Evolutionary conservation across 148 eudicot genomes (phyloP).

Genomic region (Amaranthus cruentus): DNA sequence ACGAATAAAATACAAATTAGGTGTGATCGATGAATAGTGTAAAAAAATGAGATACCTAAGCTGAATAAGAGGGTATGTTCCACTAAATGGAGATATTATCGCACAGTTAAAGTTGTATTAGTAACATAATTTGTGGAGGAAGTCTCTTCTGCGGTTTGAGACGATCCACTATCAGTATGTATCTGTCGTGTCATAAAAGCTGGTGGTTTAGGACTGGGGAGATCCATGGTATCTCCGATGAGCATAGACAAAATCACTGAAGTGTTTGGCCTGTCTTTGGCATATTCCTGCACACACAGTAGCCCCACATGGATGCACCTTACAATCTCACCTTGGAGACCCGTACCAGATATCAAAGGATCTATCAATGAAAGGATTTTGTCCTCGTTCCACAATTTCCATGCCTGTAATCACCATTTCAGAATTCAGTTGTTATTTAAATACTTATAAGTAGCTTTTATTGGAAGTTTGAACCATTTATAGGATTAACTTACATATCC

Average conservation of each 20-base stretch:
- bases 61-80: background rate
- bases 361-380: slow-evolving; percentile 21
- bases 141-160: background rate
- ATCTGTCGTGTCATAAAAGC: slow-evolving; percentile 21
- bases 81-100: slow-evolving; percentile 1
- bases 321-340: slow-evolving; percentile 16
- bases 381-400: slow-evolving; percentile 44
- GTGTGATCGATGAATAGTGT: background rate
- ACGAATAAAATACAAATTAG: too few relatives aligned
- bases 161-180: background rate
- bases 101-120: slow-evolving; percentile 2
- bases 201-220: slow-evolving; percentile 32
- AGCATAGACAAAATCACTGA: slow-evolving; percentile 34
- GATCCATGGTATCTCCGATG: slow-evolving; percentile 13
- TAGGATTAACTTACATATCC: background rate
- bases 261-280: slow-evolving; percentile 36
- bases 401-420: slow-evolving; percentile 32
- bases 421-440: background rate
- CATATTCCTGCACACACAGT: slow-evolving; percentile 42
- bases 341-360: slow-evolving; percentile 6
- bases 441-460: too few relatives aligned
- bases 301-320: slow-evolving; percentile 37
- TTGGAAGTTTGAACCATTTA: too few relatives aligned
- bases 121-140: background rate
- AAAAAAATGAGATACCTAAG: background rate